A percentile compares a stretch with the other conserved stretches of the same genome.
These are phyloP conservation scores for Rusavskia elegans DNA, from an alignment of 495 filamentous ascomycete species.

Conservation along the genomic window DNA sequence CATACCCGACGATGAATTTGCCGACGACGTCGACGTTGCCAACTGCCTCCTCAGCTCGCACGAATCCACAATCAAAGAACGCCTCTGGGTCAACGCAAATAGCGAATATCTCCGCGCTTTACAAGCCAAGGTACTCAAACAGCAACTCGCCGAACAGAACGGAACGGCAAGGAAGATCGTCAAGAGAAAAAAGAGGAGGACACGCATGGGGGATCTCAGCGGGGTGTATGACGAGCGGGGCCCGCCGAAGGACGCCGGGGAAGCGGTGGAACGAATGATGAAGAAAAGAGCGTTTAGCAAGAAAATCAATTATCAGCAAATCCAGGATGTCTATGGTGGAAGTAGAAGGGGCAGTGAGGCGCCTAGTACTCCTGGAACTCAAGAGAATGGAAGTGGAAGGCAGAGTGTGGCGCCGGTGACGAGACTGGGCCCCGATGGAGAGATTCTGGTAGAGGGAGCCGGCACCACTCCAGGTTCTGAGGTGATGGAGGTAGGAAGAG, in stretches of 20 bases:
- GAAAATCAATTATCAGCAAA: conserved; percentile 55
- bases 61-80: conserved; percentile 66
- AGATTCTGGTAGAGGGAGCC: background rate
- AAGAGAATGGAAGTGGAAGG: background rate
- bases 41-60: conserved; percentile 54
- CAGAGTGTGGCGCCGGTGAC: background rate
- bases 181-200: conserved; percentile 27
- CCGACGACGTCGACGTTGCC: conserved; percentile 67
- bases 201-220: conserved; percentile 33
- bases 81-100: conserved; percentile 87
- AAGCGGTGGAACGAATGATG: conserved; percentile 61
- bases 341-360: background rate
- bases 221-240: conserved; percentile 23
- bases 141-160: conserved; percentile 40
- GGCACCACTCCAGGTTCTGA: background rate
- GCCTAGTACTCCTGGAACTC: background rate
- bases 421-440: background rate
- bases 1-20: conserved; percentile 63
- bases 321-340: background rate
- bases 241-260: conserved; percentile 38
- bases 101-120: conserved; percentile 73
- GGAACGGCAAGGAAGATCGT: conserved; percentile 9
- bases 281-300: conserved; percentile 56
- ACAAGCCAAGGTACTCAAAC: conserved; percentile 58
- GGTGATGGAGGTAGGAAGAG: background rate